Base-by-base conservation (phyloP, 176 grass and related monocot genomes). In the Elymus sibiricus region DNA sequence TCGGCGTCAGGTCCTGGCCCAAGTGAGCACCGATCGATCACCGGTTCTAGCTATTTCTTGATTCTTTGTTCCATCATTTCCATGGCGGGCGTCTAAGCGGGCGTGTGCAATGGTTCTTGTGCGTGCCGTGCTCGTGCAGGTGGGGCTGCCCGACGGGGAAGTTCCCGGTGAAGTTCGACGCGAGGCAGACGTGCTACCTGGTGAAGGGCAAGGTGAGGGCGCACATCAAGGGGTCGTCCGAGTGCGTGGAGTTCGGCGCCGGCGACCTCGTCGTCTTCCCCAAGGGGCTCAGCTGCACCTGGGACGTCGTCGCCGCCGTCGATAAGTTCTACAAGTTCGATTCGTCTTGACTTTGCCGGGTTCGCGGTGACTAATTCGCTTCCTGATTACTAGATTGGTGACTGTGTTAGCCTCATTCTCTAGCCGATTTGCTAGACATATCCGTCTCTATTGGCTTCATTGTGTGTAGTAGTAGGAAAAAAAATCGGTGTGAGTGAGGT, bases 311-410 rank as follows among this genome's bases (percentile, higher is more conserved):
- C 26, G 91, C 91, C 55, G 89, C 91, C 70, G 91, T 98, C 53
- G 93, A 95, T 40, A 98, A 98, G 86, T 87, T 92, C 90, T 98
- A 98, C 91, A 94, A 95, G 61, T 98, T 98, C 74, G 93, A 92
- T 83, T 88, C 95, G 11, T 91, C 95, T 61, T 97, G 86, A 87
- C 44, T 16, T 40, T 25, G 19, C 64, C 35, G 78, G 77, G 24
- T 27, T 62, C 55, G 38, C 64, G 38, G 31, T 70, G 65, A 71
- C 65, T 82, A 27, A 70, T 82, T 82, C 29, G 80, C 80, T 60
- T 43, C 22, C 51, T 71, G 11, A 73, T 74, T 53, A 37, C 35
- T 55, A 67, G 43, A 56, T 78, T 38, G 43, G 73, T 77, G 73
- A 56, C 44, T 55, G 15, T 26, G 12, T 59, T 87, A 91, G 89